Percentiles rank a stretch among this genome's conserved stretches.
Evolutionary conservation across 2,329 filamentous ascomycete species (phyloP).

Genomic region (Diplodia sapinea): DNA sequence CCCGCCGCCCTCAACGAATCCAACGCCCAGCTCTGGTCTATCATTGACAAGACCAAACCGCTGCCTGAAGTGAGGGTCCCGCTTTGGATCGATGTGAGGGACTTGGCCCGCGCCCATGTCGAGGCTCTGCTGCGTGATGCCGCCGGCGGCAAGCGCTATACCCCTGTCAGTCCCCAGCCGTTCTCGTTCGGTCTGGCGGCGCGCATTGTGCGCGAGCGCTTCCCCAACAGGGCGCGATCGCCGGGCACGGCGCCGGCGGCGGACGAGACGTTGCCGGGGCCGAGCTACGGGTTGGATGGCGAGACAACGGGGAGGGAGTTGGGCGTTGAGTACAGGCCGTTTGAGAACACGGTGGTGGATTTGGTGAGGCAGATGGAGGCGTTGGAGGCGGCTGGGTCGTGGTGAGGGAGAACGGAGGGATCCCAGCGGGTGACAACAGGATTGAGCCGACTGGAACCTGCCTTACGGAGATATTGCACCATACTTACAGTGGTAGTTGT

Average conservation of each 20-base stretch:
- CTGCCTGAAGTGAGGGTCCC: constrained; percentile 50
- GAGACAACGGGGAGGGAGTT: constrained; percentile 50
- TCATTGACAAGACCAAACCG: constrained; percentile 40
- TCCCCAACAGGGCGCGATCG: constrained; percentile 46
- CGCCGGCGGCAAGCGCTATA: constrained; percentile 50
- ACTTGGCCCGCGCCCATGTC: constrained; percentile 54
- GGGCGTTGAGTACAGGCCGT: constrained; percentile 47
- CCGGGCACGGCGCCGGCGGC: constrained; percentile 42
- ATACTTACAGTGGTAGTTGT: no score
- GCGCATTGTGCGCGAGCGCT: constrained; percentile 51
- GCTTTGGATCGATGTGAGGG: constrained; percentile 57
- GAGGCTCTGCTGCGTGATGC: constrained; percentile 47
- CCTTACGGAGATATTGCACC: no score
- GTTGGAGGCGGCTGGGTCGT: constrained; percentile 35
- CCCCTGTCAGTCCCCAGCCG: constrained; percentile 50
- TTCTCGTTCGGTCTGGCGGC: constrained; percentile 57
- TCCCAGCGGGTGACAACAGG: no score
- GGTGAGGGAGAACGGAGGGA: not conserved
- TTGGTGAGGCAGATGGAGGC: constrained; percentile 40
- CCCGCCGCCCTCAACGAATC: constrained; percentile 37
- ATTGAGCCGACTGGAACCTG: no score
- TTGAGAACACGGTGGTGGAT: constrained; percentile 48
- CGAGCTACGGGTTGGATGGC: constrained; percentile 53
- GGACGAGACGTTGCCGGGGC: constrained; percentile 38
- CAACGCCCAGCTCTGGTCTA: constrained; percentile 37